Base-by-base conservation (phyloP, 306 rosid genomes). In the Comarum palustre region DNA sequence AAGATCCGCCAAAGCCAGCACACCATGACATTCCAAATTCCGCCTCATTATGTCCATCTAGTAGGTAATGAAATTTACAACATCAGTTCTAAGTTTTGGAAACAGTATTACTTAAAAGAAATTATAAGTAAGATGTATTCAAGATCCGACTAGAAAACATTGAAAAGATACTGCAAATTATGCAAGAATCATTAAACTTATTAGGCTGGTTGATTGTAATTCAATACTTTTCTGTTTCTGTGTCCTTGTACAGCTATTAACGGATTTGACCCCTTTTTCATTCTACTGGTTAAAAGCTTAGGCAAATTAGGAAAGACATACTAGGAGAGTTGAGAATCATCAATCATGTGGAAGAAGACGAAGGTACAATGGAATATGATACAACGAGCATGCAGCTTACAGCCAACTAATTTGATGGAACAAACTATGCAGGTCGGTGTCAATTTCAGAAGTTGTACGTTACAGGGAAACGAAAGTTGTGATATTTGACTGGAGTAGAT, bases 11-110 rank as follows among this genome's bases (percentile, higher is more conserved):
- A 77, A 91, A 94, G 61, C 95, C 92, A 50, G 98, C 97, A 79
- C 98, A 94, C 97, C 96, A 91, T 8, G 97, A 89, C 97, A 94
- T 94, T 72, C 97, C 98, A 58, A 94, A 94, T 74, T 91, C 97
- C 59, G 96, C 98, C 79, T 94, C 98, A 66, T 52, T 87, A 79
- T 94, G 97, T 69, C 98, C 98, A 84, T 94, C 97, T 94, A 76
- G 22, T 60, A 63, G 69, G 38, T 36, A 77, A 72, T 69, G 73
- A 25, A 79, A 73, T 43, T 62, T 73, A 66, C 48, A 36, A 4
- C 60, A 72, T 43, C 48, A 76, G 15, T 43, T 52, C 25, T 6
- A 42, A 46, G 38, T 73, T 72, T 34, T 34, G 29, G 42, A n/a
- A 32, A 68, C 27, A 17, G 10, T 36, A 12, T 50, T 11, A 32